Evolutionary conservation across 768 basidiomycete genomes (phyloP).

Genomic region (Termitomyces sp.): DNA sequence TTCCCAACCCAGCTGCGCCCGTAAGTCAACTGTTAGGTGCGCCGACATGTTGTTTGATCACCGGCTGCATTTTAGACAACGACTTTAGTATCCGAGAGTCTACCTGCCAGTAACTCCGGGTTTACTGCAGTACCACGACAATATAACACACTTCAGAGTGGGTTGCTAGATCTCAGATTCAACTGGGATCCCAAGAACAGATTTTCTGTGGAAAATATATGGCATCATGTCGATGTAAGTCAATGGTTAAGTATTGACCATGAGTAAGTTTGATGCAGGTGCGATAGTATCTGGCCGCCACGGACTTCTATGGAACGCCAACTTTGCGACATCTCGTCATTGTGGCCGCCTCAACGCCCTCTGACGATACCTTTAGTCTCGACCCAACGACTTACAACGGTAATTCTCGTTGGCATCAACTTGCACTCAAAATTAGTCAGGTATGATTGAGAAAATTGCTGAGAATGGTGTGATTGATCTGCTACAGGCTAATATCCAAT

Average conservation of each 20-base stretch:
- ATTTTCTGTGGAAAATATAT: slow-evolving; percentile 40
- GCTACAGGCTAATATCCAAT: slow-evolving; percentile 49
- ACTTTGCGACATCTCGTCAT: slow-evolving; percentile 49
- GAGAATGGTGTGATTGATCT: neutral
- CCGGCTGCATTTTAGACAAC: slow-evolving; percentile 26
- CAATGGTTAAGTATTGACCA: neutral
- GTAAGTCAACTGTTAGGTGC: slow-evolving; percentile 28
- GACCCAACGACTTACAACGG: slow-evolving; percentile 23
- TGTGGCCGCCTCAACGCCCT: slow-evolving; percentile 47
- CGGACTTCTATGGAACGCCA: slow-evolving; percentile 24
- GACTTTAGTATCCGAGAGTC: slow-evolving; percentile 44
- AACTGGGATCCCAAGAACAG: slow-evolving; percentile 38
- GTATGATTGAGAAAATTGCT: slow-evolving; percentile 26
- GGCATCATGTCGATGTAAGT: slow-evolving; percentile 43
- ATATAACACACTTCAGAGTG: slow-evolving; percentile 35
- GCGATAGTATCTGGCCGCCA: slow-evolving; percentile 31
- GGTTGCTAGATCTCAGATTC: slow-evolving; percentile 39
- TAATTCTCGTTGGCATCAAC: slow-evolving; percentile 35
- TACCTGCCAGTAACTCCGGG: slow-evolving; percentile 31
- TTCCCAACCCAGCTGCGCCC: slow-evolving; percentile 32
- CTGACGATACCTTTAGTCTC: slow-evolving; percentile 24
- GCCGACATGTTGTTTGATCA: neutral
- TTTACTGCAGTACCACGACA: slow-evolving; percentile 32
- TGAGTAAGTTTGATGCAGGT: neutral
- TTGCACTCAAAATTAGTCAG: slow-evolving; percentile 42